Base-by-base conservation (phyloP, 441 rosid genomes). In the Pelargonium cotyledonis region DNA sequence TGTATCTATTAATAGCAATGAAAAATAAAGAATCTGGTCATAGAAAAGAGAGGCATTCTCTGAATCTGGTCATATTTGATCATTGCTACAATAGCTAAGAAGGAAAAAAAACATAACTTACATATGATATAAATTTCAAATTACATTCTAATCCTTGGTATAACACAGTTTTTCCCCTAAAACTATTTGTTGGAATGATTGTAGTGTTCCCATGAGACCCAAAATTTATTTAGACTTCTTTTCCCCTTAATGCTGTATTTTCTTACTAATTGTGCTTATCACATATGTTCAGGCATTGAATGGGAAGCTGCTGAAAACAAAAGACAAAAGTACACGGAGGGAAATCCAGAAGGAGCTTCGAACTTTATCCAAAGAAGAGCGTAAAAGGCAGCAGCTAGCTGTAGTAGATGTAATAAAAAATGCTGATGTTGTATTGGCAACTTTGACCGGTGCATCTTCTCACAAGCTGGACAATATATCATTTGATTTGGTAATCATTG, bases 371-470 rank as follows among this genome's bases (percentile, higher is more conserved):
- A 92, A 89, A 76, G 99, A 95, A 73, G 98, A 95, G 79, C 93
- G 89, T 38, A 92, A 95, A 76, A 89, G 98, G 77, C 98, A 95
- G 84, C 97, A 90, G 77, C 85, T 95, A 60, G 98, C 99, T 78
- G 95, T 95, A 55, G 76, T 82, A 5, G 99, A 95, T 69, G 99
- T 92, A 69, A 82, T 95, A 65, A 92, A 88, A 85, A 87, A 81
- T 71, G 82, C 99, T 40, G 86, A 90, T 76, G 95, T 95, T 5
- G 80, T 90, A 70, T 79, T 95, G 84, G 84, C 97, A 61, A 92
- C 98, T 69, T 78, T 95, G 83, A 92, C 97, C 72, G 98, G 98
- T 80, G 92, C 99, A 38, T 70, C 80, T 68, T 73, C 99, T 72
- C 84, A 70, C 58, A 90, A 92, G 79, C 83, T 92, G 46, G 91